A percentile compares a stretch with the other conserved stretches of the same genome.
These are phyloP conservation scores for Fusarium torulosum DNA, from an alignment of 2,329 filamentous ascomycete genomes.

Conservation along the genomic window DNA sequence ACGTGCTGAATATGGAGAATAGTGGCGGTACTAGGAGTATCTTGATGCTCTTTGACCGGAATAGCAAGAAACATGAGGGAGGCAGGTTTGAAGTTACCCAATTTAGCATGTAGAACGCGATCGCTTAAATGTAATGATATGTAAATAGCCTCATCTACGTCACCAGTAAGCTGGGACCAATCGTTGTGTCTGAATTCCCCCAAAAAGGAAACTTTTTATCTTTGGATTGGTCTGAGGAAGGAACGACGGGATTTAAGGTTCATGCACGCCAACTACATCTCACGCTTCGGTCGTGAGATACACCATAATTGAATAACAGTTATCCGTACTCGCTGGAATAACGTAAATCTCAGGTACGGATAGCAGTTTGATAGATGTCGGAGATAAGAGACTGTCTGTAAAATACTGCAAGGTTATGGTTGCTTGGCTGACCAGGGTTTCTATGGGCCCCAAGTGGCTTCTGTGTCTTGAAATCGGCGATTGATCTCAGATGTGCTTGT, in stretches of 20 bases:
- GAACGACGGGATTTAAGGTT: not conserved
- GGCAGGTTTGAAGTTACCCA: too few species aligned
- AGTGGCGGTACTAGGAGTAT: conserved; percentile 8
- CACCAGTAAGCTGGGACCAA: not conserved
- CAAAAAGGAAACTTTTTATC: not conserved
- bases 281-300: too few species aligned
- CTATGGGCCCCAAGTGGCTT: not conserved
- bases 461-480: conserved; percentile 34
- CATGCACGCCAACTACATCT: not conserved
- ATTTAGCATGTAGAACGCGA: not conserved
- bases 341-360: not conserved
- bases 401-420: not conserved
- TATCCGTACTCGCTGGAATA: too few species aligned
- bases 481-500: conserved; percentile 42
- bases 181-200: not conserved
- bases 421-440: conserved; percentile 7
- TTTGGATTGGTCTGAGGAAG: not conserved
- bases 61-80: not conserved
- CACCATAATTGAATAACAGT: not conserved
- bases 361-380: not conserved
- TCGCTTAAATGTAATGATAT: not conserved
- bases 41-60: conserved; percentile 27
- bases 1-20: conserved; percentile 28
- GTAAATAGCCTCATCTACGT: not conserved
- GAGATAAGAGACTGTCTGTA: conserved; percentile 5